phyloP scores from a whole-genome alignment of 257 asterid species.

The Primulina huaijiensis region DNA sequence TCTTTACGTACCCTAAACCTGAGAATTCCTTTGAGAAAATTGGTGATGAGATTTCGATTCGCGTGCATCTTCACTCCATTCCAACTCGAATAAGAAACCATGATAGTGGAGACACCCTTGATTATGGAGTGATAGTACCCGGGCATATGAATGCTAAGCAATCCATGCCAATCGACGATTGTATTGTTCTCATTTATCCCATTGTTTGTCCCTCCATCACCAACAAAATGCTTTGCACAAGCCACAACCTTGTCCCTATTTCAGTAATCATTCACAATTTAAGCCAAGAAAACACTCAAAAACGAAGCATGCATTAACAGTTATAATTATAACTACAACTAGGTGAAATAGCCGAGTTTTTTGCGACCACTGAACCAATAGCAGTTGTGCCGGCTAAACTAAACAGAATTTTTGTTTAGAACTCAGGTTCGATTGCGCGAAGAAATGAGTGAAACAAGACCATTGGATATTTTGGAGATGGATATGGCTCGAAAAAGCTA shows the following conservation, averaged over 20 bases:
- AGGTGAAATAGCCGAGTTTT: neutral
- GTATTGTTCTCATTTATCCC: conserved; percentile 27
- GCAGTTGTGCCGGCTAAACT: no score
- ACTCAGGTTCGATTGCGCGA: no score
- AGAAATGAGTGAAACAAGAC: no score
- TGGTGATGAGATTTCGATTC: conserved; percentile 19
- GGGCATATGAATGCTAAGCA: conserved; percentile 30
- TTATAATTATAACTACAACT: no score
- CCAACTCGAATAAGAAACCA: conserved; percentile 36
- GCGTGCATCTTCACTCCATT: conserved; percentile 31
- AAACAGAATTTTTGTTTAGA: no score
- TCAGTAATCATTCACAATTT: neutral
- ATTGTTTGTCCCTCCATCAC: conserved; percentile 24
- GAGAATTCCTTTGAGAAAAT: conserved; percentile 27
- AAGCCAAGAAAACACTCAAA: neutral
- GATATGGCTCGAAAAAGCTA: no score
- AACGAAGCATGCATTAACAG: neutral
- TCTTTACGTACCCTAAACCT: conserved; percentile 4
- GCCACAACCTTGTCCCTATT: conserved; percentile 22
- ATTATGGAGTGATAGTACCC: conserved; percentile 21
- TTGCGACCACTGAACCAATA: no score
- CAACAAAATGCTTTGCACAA: conserved; percentile 27
- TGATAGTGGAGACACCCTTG: conserved; percentile 27
- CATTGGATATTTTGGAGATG: no score
- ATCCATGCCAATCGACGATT: conserved; percentile 15